Evolutionary conservation across 352 stramenopile genomes (phyloP).

Genomic region (Phytophthora brassicae): DNA sequence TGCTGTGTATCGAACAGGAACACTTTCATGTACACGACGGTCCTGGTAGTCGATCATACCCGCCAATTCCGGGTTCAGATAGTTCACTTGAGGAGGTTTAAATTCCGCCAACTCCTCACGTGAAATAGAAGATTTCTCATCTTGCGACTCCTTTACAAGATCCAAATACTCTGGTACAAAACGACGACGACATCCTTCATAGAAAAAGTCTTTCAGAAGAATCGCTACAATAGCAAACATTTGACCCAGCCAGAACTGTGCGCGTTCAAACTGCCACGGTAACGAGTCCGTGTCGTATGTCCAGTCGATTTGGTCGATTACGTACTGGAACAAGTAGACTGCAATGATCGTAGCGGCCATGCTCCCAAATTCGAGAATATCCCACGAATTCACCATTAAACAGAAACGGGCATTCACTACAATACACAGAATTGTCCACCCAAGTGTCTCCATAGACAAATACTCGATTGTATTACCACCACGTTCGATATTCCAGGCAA

Average conservation of each 20-base stretch:
- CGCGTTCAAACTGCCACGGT: constrained; percentile 69
- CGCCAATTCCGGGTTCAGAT: constrained; percentile 63
- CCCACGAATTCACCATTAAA: constrained; percentile 83
- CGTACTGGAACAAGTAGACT: constrained; percentile 70
- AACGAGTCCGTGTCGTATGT: constrained; percentile 79
- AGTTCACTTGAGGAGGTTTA: constrained; percentile 53
- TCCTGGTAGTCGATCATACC: constrained; percentile 83
- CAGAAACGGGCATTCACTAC: constrained; percentile 79
- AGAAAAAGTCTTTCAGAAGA: constrained; percentile 71
- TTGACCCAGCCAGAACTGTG: constrained; percentile 77
- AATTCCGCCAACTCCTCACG: constrained; percentile 49
- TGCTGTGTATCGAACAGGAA: constrained; percentile 46
- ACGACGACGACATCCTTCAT: constrained; percentile 60
- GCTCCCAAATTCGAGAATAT: constrained; percentile 55
- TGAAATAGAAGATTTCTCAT: constrained; percentile 32
- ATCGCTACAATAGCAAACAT: constrained; percentile 68
- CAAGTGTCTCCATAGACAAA: constrained; percentile 62
- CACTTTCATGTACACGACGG: constrained; percentile 59
- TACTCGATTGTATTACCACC: constrained; percentile 57
- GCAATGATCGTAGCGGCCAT: constrained; percentile 57
- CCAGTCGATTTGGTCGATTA: constrained; percentile 70
- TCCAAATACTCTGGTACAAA: constrained; percentile 75
- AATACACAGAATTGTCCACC: constrained; percentile 78
- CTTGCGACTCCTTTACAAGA: constrained; percentile 60
- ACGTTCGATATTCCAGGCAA: constrained; percentile 61